Percentiles rank a stretch among this genome's conserved stretches.
Evolutionary conservation across 164 flowering plant species (phyloP).

Genomic region (Chloranthus sessilifolius): DNA sequence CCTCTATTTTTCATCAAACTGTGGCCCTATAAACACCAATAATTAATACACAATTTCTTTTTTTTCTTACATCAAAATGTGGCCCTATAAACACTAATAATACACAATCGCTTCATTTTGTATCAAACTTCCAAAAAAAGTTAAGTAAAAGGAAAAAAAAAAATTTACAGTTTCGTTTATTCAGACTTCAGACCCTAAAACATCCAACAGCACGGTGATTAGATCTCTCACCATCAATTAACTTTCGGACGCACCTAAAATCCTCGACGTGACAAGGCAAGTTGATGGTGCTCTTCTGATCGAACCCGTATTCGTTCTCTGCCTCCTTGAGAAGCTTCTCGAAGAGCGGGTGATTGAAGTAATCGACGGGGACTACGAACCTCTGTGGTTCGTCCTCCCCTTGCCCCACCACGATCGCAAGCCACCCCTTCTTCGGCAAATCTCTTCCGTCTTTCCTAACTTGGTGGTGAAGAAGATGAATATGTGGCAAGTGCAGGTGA

Average conservation of each 20-base stretch:
- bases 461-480: conserved; percentile 32
- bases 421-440: conserved; percentile 60
- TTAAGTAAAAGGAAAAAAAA: no score
- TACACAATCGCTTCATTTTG: no score
- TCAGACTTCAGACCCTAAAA: no score
- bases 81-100: no score
- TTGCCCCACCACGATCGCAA: conserved; percentile 67
- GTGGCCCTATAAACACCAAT: no score
- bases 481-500: conserved; percentile 37
- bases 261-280: conserved; percentile 75
- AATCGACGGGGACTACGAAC: conserved; percentile 60
- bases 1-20: no score
- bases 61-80: no score
- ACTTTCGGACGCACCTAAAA: conserved; percentile 50
- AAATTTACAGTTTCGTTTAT: no score
- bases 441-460: conserved; percentile 23
- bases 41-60: no score
- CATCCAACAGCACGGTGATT: no score
- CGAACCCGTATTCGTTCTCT: conserved; percentile 78
- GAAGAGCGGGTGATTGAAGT: conserved; percentile 74
- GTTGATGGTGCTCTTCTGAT: conserved; percentile 63
- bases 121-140: no score
- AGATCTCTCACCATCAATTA: conserved; percentile 54
- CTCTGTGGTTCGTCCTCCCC: conserved; percentile 55
- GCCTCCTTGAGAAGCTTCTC: conserved; percentile 65